These are phyloP conservation scores for Fistulinella prunicolor DNA, from an alignment of 768 basidiomycete species.

Conservation along the genomic window DNA sequence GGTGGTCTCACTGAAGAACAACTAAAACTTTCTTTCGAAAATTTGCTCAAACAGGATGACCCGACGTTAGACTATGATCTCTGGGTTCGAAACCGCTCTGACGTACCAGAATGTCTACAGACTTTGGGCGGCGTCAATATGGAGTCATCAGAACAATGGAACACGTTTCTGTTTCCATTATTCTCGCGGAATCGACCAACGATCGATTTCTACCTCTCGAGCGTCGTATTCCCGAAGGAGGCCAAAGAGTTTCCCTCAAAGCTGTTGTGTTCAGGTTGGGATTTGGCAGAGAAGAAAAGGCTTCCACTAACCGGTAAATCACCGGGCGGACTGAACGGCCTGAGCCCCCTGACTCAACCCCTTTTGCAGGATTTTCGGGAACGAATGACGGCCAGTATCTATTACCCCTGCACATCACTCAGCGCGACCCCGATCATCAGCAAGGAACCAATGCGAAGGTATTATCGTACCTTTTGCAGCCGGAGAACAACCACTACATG, in stretches of 20 bases:
- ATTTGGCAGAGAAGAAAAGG: conserved; percentile 29
- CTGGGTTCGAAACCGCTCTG: conserved; percentile 25
- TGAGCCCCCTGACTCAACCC: neutral
- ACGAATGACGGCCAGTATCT: conserved; percentile 40
- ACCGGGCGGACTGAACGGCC: neutral
- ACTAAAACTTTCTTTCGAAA: conserved; percentile 28
- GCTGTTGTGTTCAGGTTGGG: conserved; percentile 37
- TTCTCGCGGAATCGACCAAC: conserved; percentile 30
- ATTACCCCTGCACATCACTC: conserved; percentile 34
- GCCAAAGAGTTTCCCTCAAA: conserved; percentile 37
- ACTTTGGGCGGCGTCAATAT: conserved; percentile 23
- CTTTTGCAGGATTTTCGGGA: conserved; percentile 35
- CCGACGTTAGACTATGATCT: conserved; percentile 30
- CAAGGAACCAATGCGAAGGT: conserved; percentile 46
- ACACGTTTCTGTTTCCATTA: conserved; percentile 20
- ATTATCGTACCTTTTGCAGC: conserved; percentile 30
- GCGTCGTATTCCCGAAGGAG: conserved; percentile 37
- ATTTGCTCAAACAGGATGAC: conserved; percentile 29
- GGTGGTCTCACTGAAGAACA: conserved; percentile 32
- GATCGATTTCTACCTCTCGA: conserved; percentile 37
- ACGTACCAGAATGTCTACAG: conserved; percentile 20
- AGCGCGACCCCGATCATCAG: conserved; percentile 28
- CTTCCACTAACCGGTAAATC: conserved; percentile 15
- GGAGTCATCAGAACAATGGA: conserved; percentile 29
- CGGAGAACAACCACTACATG: conserved; percentile 19